phyloP scores from a whole-genome alignment of 208 protist genomes.

The Trypanosoma mega region DNA sequence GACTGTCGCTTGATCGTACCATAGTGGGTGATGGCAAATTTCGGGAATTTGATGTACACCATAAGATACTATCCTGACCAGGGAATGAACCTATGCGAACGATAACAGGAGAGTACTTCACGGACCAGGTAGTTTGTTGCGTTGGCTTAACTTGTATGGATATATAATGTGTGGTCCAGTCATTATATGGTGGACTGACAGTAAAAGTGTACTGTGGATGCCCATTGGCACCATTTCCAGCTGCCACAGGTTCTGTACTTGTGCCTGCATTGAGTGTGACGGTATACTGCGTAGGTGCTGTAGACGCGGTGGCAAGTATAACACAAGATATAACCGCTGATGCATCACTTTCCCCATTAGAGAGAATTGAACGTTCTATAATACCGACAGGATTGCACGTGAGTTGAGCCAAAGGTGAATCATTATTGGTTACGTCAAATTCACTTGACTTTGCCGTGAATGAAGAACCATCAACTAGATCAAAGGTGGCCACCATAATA shows the following conservation, averaged over 20 bases:
- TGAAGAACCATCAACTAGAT: conserved; percentile 37
- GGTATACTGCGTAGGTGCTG: conserved; percentile 40
- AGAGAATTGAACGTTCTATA: conserved; percentile 19
- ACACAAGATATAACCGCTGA: conserved; percentile 34
- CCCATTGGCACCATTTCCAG: conserved; percentile 30
- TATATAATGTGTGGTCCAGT: conserved; percentile 49
- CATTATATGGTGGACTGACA: conserved; percentile 41
- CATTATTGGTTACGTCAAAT: conserved; percentile 38
- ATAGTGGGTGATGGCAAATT: conserved; percentile 34
- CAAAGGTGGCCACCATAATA: conserved; percentile 58
- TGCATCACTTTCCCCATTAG: not conserved
- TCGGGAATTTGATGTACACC: conserved; percentile 29
- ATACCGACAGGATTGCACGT: conserved; percentile 57
- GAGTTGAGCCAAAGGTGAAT: conserved; percentile 18
- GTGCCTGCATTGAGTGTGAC: conserved; percentile 57
- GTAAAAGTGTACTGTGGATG: conserved; percentile 57
- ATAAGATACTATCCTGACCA: conserved; percentile 32
- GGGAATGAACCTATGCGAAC: conserved; percentile 61
- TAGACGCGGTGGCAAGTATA: conserved; percentile 30
- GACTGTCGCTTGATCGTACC: conserved; percentile 39
- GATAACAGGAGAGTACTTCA: conserved; percentile 58
- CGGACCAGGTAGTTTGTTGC: conserved; percentile 43
- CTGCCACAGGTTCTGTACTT: conserved; percentile 30
- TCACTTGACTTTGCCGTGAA: conserved; percentile 39
- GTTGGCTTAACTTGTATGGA: conserved; percentile 37